phyloP scores from a whole-genome alignment of 2,329 filamentous ascomycete genomes.

The Aspergillus melleus region DNA sequence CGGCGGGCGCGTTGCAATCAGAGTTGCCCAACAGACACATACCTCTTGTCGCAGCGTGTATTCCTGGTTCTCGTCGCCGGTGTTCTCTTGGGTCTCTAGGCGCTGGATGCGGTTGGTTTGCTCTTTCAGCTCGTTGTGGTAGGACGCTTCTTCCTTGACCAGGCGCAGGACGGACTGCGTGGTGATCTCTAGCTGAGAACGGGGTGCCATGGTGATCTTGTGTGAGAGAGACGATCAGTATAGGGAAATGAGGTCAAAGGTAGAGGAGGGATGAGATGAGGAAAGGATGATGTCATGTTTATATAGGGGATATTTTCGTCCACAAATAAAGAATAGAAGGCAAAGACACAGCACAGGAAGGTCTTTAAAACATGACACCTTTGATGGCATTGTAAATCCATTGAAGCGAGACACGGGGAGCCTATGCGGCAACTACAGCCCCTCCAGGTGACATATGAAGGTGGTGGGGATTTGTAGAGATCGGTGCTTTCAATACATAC shows the following conservation, averaged over 20 bases:
- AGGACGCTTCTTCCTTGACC: constrained; percentile 87
- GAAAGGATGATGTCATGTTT: neutral
- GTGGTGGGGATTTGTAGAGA: neutral
- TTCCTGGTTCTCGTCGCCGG: constrained; percentile 75
- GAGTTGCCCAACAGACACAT: constrained; percentile 53
- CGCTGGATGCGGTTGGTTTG: constrained; percentile 72
- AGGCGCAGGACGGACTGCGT: constrained; percentile 78
- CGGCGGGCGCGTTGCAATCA: neutral
- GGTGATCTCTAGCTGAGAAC: constrained; percentile 78
- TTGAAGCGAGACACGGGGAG: neutral
- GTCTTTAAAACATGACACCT: neutral
- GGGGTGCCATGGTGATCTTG: constrained; percentile 66
- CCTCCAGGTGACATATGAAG: neutral
- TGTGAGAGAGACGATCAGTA: neutral
- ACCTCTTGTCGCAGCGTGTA: constrained; percentile 88
- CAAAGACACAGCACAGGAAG: neutral
- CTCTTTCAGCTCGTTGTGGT: constrained; percentile 78
- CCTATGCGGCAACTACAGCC: neutral
- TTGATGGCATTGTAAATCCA: neutral
- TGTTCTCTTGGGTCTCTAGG: constrained; percentile 64
- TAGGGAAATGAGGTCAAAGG: neutral
- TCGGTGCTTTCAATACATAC: neutral
- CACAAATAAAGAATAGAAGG: neutral
- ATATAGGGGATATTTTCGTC: neutral
- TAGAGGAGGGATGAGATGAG: neutral